These are phyloP conservation scores for Daldinia loculata DNA, from an alignment of 495 filamentous ascomycete genomes.

Conservation along the genomic window DNA sequence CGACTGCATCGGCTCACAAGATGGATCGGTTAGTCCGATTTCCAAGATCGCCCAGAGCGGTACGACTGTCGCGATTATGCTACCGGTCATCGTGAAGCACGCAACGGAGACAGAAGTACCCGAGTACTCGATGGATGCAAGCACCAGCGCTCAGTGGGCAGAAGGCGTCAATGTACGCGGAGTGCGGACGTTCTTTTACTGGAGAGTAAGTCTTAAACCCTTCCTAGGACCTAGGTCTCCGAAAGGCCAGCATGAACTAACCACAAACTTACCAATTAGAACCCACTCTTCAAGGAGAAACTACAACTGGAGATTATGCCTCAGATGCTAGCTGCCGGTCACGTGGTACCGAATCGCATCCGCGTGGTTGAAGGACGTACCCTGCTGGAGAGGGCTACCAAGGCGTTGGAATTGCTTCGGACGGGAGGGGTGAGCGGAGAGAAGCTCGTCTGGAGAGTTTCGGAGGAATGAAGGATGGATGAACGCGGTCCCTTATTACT, in stretches of 20 bases:
- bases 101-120: slow-evolving; percentile 50
- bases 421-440: slow-evolving; percentile 57
- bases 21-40: slow-evolving; percentile 53
- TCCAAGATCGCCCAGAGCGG: slow-evolving; percentile 55
- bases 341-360: slow-evolving; percentile 58
- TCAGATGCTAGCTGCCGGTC: slow-evolving; percentile 52
- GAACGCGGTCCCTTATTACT: not conserved
- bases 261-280: slow-evolving; percentile 43
- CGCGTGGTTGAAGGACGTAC: slow-evolving; percentile 58
- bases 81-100: slow-evolving; percentile 61
- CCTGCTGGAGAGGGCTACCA: slow-evolving; percentile 59
- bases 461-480: slow-evolving; percentile 38
- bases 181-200: slow-evolving; percentile 59
- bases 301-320: slow-evolving; percentile 61
- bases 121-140: slow-evolving; percentile 57
- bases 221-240: not conserved
- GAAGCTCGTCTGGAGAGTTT: slow-evolving; percentile 60
- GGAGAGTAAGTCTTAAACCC: slow-evolving; percentile 45
- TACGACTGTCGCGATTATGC: slow-evolving; percentile 58
- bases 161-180: slow-evolving; percentile 59
- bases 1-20: slow-evolving; percentile 62
- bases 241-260: not conserved
- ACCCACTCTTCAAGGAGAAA: slow-evolving; percentile 57
- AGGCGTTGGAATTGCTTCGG: slow-evolving; percentile 53
- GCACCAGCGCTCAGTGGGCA: slow-evolving; percentile 50